A percentile compares a stretch with the other conserved stretches of the same genome.
Conservation (phyloP, 176 grass and related monocot species). For the Tillandsia leiboldiana region DNA sequence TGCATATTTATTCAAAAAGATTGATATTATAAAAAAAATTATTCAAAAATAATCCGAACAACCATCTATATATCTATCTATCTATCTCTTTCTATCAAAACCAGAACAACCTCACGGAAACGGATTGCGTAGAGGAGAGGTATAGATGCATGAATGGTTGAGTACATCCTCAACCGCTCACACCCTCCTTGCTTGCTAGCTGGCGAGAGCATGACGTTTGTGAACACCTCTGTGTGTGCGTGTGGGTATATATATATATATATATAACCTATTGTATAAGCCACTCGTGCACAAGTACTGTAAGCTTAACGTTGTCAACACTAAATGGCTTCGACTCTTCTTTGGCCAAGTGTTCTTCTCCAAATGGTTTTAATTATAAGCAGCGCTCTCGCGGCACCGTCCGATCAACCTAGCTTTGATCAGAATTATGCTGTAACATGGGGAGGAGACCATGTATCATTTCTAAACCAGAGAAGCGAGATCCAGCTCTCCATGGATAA, state of each 20-base stretch:
- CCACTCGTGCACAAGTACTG: too few relatives aligned
- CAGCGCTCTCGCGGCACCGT: not conserved
- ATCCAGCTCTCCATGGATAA: constrained; percentile 53
- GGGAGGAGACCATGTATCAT: constrained; percentile 33
- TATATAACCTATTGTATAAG: too few relatives aligned
- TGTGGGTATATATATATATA: too few relatives aligned
- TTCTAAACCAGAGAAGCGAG: constrained; percentile 22
- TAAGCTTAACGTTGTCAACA: too few relatives aligned
- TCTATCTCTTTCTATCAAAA: not conserved
- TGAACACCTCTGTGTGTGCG: too few relatives aligned
- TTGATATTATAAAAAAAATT: too few relatives aligned
- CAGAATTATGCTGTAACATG: constrained; percentile 43
- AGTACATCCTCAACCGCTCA: not conserved
- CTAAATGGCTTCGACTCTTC: not conserved
- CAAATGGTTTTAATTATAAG: constrained; percentile 2
- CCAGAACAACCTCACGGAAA: not conserved
- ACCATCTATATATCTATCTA: too few relatives aligned
- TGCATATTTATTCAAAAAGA: too few relatives aligned
- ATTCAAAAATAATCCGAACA: too few relatives aligned
- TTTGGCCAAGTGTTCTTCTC: constrained; percentile 12
- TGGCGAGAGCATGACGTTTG: not conserved
- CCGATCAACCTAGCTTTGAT: constrained; percentile 21
- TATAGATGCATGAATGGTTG: not conserved
- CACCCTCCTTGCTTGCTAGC: not conserved
- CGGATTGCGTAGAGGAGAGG: not conserved